Base-by-base conservation (phyloP, 768 basidiomycete species). In the Pleurotus djamor region DNA sequence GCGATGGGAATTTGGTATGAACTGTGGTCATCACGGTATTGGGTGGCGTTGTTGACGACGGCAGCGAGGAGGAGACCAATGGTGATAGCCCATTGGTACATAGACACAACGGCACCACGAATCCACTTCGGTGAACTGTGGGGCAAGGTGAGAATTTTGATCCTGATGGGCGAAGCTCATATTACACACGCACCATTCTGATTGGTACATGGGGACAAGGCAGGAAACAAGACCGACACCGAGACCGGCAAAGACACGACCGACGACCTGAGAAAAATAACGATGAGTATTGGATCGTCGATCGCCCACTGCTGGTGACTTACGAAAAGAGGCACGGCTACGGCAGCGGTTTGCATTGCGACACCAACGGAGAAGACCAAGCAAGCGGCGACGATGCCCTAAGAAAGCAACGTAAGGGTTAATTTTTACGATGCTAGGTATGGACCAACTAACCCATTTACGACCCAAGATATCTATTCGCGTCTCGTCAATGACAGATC, bases 171-270 rank as follows among this genome's bases (percentile, higher is more conserved):
- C 5, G n/a, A 56, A 45, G 51, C 41, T 28, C 21, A 28, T 28
- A 28, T 28, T 28, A 21, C 10, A n/a, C 10, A 60, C 71, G 48
- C 56, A 79, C 79, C 77, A 78, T 72, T 80, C 78, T 45, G 76
- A 77, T 65, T 78, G 76, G 65, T 78, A 81, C 77, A 79, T 74
- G 9, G 78, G 77, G 52, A 76, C 69, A 67, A 91, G 76, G 65
- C 79, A 82, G 28, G 90, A 92, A 44, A 92, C 84, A 69, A 92
- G 79, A 63, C 92, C 81, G 33, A 94, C 90, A 71, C 91, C 91
- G 59, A 90, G 67, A 69, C 92, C 92, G 45, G 91, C 92, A 60
- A 91, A 75, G 57, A 91, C 79, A 76, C 91, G 90, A 61, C 91
- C 92, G 52, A 74, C 75, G 44, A 77, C 75, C 73, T 71, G 38